Base-by-base conservation (phyloP, 148 eudicot species). In the Dysphania ambrosioides region DNA sequence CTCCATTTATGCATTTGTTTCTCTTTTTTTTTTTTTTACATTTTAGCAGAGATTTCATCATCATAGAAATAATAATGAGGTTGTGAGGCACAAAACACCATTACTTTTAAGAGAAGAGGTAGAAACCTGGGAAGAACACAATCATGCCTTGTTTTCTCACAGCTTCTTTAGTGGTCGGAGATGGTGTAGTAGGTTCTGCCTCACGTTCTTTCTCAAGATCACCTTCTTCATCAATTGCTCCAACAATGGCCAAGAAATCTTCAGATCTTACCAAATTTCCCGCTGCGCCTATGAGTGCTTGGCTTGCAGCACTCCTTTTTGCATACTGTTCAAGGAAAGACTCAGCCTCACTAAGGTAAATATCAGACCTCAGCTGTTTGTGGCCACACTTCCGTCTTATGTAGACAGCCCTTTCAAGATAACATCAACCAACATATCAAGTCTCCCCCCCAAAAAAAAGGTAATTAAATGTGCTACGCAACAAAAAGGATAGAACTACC, bases 251-350 rank as follows among this genome's bases (percentile, higher is more conserved):
- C 86, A 92, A 42, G 80, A 88, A 94, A 79, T 88, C 93, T 85
- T 94, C 98, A 73, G 91, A 81, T 77, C 87, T 85, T 38, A 94
- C 92, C 18, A 90, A 78, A 80, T 83, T 85, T 64, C 96, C 98
- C 41, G 98, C 97, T 74, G 97, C 86, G 64, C 98, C 98, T 77
- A 94, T 78, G 73, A 94, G 83, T 68, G 81, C 86, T 80, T 83
- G 93, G 82, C 88, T 94, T 70, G 87, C 79, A 57, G 96, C 88
- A 76, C 93, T 85, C 53, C 96, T 85, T 80, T 90, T 88, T 32
- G 98, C 97, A 81, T 90, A 94, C 75, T 92, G 92, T 83, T 94
- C 96, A 72, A 94, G 97, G 79, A 94, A 94, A 66, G 90, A 90
- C 81, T 92, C 98, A 56, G 93, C 97, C 87, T 92, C 98, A 72